Evolutionary conservation across 768 basidiomycete species (phyloP), one percentile per base, ranked within the genome.

Genomic region (Pleurotus giganteus): DNA sequence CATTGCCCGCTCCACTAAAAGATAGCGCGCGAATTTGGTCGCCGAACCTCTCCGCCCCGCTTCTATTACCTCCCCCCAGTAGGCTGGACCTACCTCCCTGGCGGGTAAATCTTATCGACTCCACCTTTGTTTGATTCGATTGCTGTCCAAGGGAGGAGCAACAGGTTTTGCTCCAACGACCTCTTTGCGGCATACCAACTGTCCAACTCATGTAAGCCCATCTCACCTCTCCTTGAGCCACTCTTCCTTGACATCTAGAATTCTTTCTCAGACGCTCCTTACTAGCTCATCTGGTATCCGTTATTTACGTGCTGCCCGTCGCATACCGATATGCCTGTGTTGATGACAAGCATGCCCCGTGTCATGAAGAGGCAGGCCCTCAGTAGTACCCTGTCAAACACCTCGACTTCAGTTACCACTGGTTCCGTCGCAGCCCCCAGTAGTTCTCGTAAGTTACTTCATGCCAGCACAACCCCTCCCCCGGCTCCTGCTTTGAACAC

Each of bases 41-140:
- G 19, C 49, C 32, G 49, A 37, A 32, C 34, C 31, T n/a, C 34
- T 51, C 13, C 23, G 12, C 34, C 49, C 49, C 29, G 17, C 49
- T 51, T 51, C 49, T 51, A 36, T 51, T 51, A 51, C 49, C 49
- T 51, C 49, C 23, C 49, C 49, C 24, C 36, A 51, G 49, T 51
- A 51, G 49, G 49, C 49, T 51, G 49, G 49, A 51, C 49, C 49
- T 51, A 51, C 49, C 49, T 51, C 49, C 49, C 49, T 51, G 49
- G 49, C 49, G 34, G 49, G 34, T 24, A 32, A 51, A 51, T 51
- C 49, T 36, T 51, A n/a, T 36, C 49, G 29, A 37, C 49, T 51
- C 49, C 49, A 39, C 31, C n/a, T 27, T 45, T 28, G 34, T 51
- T 51, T 51, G 49, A 51, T 51, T 51, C 26, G 44, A 37, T 39